Base-by-base conservation (phyloP, 2,329 filamentous ascomycete species). In the Chrysosporium queenslandicum region DNA sequence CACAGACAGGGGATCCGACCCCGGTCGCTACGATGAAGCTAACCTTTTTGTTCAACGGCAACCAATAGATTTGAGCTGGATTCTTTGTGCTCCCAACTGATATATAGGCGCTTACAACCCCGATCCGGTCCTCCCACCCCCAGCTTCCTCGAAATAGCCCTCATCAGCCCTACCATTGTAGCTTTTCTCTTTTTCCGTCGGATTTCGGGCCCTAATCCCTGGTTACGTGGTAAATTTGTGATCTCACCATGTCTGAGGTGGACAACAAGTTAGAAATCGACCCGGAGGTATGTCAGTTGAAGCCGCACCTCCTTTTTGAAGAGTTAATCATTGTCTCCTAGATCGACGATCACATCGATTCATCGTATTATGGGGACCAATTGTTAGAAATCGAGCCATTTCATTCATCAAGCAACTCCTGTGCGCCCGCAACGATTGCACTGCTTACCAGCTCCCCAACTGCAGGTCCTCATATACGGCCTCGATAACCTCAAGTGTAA, bases 401-500 rank as follows among this genome's bases (percentile, higher is more conserved):
- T 18, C 21, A 20, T 41, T 40, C 12, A 25, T 16, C 14, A 37
- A 5, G 7, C 11, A 9, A 16, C 18, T 4, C 21, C 12, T 27
- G 20, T 34, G n/a, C 12, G 6, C 7, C 12, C 14, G 34, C 39
- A 21, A 11, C 12, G 32, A 39, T 14, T n/a, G 36, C 23, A 14
- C 32, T 41, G 27, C 25, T 50, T 41, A 50, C 18, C 9, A 1
- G 12, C 14, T 21, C 27, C 30, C 3, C 9, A 12, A 34, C 6
- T 11, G 12, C 32, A 55, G 53, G 47, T 53, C 54, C 9, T 47
- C 27, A 4, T 56, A 56, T 36, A 51, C 54, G 7, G 42, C 51
- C 34, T 56, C 54, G 8, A 14, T 56, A 30, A 52, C 54, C 5
- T 52, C 51, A 2, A 53, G 51, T 20, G 56, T 62, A 11, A 53